A percentile compares a stretch with the other conserved stretches of the same genome.
phyloP scores from a whole-genome alignment of 2,329 filamentous ascomycete genomes.

The Epichloe festucae region DNA sequence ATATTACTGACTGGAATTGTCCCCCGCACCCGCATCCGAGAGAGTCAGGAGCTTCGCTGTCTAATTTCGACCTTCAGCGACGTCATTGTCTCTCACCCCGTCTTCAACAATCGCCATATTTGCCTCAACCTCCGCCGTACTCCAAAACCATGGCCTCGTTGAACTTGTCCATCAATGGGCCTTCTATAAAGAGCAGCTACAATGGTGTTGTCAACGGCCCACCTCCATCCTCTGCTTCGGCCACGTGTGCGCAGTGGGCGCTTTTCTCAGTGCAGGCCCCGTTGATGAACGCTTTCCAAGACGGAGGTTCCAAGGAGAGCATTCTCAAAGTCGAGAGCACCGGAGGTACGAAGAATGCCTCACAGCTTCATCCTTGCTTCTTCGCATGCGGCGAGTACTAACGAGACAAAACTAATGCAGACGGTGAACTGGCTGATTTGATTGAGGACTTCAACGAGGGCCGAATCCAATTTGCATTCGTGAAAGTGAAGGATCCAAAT shows the following conservation, averaged over 20 bases:
- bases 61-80: background rate
- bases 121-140: background rate
- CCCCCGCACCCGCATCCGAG: background rate
- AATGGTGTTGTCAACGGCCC: slow-evolving; percentile 42
- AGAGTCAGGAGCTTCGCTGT: background rate
- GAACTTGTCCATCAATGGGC: slow-evolving; percentile 66
- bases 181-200: slow-evolving; percentile 75
- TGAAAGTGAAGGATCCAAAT: slow-evolving; percentile 94
- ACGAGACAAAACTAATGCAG: slow-evolving; percentile 31
- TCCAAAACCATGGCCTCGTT: slow-evolving; percentile 55
- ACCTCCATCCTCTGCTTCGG: slow-evolving; percentile 45
- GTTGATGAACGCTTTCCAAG: slow-evolving; percentile 85
- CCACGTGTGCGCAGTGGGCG: slow-evolving; percentile 85
- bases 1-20: background rate
- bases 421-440: slow-evolving; percentile 81
- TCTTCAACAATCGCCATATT: background rate
- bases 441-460: slow-evolving; percentile 96
- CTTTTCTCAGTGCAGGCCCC: slow-evolving; percentile 88
- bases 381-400: slow-evolving; percentile 7
- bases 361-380: background rate
- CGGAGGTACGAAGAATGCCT: slow-evolving; percentile 46
- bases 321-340: slow-evolving; percentile 88
- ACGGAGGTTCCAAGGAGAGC: slow-evolving; percentile 76
- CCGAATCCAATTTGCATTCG: slow-evolving; percentile 89
- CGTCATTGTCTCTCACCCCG: background rate